Percentiles rank a stretch among this genome's conserved stretches.
phyloP scores from a whole-genome alignment of 306 rosid genomes.

The Cucurbita ficifolia region DNA sequence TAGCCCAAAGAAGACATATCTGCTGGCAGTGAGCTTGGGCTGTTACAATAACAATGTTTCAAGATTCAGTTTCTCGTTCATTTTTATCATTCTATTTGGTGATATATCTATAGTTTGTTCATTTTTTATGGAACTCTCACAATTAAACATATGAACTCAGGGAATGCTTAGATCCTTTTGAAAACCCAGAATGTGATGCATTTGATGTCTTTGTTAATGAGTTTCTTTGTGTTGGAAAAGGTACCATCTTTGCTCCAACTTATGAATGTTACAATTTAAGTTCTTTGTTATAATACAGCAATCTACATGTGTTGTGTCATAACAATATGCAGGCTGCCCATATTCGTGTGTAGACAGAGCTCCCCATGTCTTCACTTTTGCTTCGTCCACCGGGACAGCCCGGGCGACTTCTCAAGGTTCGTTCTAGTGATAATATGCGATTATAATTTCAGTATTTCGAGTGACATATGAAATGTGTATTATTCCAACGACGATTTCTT shows the following conservation, averaged over 20 bases:
- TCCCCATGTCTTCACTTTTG: slow-evolving; percentile 64
- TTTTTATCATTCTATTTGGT: not conserved
- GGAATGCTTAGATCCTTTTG: slow-evolving; percentile 90
- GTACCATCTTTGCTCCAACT: slow-evolving; percentile 15
- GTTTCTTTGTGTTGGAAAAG: slow-evolving; percentile 69
- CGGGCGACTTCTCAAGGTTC: slow-evolving; percentile 72
- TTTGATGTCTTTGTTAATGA: slow-evolving; percentile 71
- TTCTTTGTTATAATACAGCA: not conserved
- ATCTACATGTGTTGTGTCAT: not conserved
- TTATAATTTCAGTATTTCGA: not conserved
- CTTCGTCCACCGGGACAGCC: slow-evolving; percentile 60
- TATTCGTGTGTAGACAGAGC: slow-evolving; percentile 71
- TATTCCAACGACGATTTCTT: not conserved
- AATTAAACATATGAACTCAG: slow-evolving; percentile 22
- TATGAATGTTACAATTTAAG: not conserved
- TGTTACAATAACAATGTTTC: not conserved
- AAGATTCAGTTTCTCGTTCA: not conserved
- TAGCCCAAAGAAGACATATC: no score
- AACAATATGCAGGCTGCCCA: slow-evolving; percentile 50
- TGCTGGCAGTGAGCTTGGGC: no score
- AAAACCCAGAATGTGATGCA: slow-evolving; percentile 81
- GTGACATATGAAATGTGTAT: not conserved
- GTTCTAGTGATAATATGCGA: not conserved
- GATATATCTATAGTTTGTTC: not conserved
- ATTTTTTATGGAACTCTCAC: not conserved